Base-by-base conservation (phyloP, 352 stramenopile genomes). In the Achlya hypogyna region DNA sequence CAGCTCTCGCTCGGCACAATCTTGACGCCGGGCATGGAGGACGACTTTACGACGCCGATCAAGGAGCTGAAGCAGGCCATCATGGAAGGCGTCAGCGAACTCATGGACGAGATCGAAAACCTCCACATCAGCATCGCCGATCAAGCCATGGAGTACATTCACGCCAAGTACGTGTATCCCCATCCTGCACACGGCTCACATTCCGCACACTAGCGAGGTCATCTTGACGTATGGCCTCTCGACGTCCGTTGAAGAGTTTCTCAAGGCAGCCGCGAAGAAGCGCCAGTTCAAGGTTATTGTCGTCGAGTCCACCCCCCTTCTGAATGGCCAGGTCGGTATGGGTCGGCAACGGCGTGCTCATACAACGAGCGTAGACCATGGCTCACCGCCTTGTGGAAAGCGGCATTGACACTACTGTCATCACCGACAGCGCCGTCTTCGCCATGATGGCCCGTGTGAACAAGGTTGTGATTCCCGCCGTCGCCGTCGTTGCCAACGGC, bases 371-470 rank as follows among this genome's bases (percentile, higher is more conserved):
- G 2, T 62, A 62, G 53, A 51, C 51, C 20, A 89, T 91, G 86
- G 95, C 92, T 8, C 90, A 95, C 65, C 82, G 76, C 35, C 78
- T 98, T 23, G 88, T 90, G 10, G 77, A 95, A 72, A 86, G 82
- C 29, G 92, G 89, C 8, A 96, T 98, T 43, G 84, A 98, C 63
- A 93, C 95, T 38, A 98, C 93, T 29, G 82, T 99, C 20, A 98
- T 99, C 74, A 89, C 90, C 12, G 97, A 99, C 76, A 97, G 89
- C 67, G 95, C 95, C 5, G 93, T 98, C 38, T 99, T 98, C 72
- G 96, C 95, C 16, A 93, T 99, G 71, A 99, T 99, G 96, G 92
- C 95, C 22, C 87, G 96, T 27, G 95, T 99, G 34, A 99, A 99
- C 82, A 99, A 99, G 76, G 86, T 98, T 16, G 85, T 98, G 49